These are phyloP conservation scores for Inga leiocalycina DNA, from an alignment of 306 rosid species.

Conservation along the genomic window DNA sequence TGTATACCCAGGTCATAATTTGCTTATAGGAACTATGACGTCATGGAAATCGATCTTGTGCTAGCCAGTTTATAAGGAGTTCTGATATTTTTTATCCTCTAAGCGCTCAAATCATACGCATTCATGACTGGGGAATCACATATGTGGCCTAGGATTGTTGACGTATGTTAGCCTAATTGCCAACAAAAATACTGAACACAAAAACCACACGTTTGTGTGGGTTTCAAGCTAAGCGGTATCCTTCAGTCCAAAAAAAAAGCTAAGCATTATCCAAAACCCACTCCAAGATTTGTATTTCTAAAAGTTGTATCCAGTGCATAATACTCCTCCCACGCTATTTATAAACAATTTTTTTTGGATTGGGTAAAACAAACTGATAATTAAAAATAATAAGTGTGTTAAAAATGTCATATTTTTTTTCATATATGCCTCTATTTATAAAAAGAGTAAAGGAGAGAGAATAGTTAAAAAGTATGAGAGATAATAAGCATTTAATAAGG, in stretches of 20 bases:
- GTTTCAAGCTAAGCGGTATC: conserved; percentile 37
- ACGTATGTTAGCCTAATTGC: not conserved
- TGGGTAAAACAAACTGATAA: no score
- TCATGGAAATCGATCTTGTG: not conserved
- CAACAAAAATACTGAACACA: not conserved
- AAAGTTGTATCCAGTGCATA: not conserved
- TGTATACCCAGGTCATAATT: not conserved
- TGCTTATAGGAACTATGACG: not conserved
- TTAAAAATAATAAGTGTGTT: no score
- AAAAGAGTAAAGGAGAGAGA: no score
- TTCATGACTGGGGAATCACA: no score
- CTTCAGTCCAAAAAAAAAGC: conserved; percentile 7
- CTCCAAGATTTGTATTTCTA: not conserved
- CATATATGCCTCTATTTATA: no score
- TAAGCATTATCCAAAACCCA: conserved; percentile 24
- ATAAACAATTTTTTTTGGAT: no score
- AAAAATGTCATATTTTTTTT: no score
- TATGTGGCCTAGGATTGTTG: not conserved
- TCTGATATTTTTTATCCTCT: not conserved
- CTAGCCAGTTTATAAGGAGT: not conserved
- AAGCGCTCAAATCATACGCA: not conserved
- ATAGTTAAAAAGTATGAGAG: no score
- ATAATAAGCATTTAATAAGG: no score
- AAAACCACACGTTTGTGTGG: conserved; percentile 4
- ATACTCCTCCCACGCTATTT: not conserved